A percentile compares a stretch with the other conserved stretches of the same genome.
phyloP scores from a whole-genome alignment of 306 rosid species.

The Vicia sativa region DNA sequence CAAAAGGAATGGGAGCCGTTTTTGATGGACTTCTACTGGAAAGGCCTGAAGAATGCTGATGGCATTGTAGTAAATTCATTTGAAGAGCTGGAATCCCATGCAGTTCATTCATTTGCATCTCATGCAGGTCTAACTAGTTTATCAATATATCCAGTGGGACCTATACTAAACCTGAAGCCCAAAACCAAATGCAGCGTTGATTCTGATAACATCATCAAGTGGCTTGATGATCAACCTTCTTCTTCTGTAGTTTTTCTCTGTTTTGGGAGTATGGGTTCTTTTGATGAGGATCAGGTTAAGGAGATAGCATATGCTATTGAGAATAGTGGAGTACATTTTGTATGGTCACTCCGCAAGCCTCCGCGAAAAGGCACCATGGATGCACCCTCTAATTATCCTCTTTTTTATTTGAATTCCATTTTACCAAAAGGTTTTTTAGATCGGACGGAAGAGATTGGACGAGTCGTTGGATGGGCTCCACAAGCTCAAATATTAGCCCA shows the following conservation, averaged over 20 bases:
- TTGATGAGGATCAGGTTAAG: not conserved
- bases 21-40: too few species aligned
- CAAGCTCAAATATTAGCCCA: conserved; percentile 1
- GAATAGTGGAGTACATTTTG: not conserved
- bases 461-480: not conserved
- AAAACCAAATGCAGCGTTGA: not conserved
- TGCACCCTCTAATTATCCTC: not conserved
- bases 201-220: not conserved
- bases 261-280: not conserved
- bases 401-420: not conserved
- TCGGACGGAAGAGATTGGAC: not conserved
- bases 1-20: too few species aligned
- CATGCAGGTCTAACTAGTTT: too few species aligned
- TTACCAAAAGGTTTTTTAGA: not conserved
- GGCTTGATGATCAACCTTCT: not conserved
- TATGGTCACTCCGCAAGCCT: conserved; percentile 1
- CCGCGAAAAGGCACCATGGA: not conserved
- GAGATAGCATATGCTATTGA: not conserved
- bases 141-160: too few species aligned
- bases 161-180: too few species aligned
- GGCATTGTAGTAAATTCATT: too few species aligned
- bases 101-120: too few species aligned
- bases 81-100: too few species aligned
- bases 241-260: not conserved
- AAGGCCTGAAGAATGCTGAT: too few species aligned